Percentiles rank a stretch among this genome's conserved stretches.
phyloP scores from a whole-genome alignment of 305 asterid genomes.

The Fraxinus ornus region DNA sequence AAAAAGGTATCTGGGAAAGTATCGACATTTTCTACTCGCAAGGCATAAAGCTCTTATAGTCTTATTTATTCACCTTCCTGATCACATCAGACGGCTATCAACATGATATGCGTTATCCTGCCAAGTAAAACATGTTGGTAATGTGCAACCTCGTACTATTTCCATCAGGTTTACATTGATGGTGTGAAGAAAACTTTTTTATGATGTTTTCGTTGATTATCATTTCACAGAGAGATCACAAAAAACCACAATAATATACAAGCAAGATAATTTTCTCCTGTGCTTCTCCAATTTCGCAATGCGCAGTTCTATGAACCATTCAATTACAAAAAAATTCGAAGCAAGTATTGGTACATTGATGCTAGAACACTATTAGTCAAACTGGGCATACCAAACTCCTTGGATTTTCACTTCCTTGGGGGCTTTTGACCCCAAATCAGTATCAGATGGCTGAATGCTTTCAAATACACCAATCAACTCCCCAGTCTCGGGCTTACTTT shows the following conservation, averaged over 20 bases:
- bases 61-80: background rate
- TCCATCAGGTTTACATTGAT: slow-evolving; percentile 11
- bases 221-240: background rate
- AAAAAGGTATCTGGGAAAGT: background rate
- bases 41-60: background rate
- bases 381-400: slow-evolving; percentile 96
- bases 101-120: background rate
- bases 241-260: slow-evolving; percentile 46
- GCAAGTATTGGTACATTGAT: slow-evolving; percentile 25
- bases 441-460: slow-evolving; percentile 94
- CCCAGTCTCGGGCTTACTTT: slow-evolving; percentile 87
- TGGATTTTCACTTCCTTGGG: slow-evolving; percentile 95
- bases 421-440: slow-evolving; percentile 88
- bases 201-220: slow-evolving; percentile 12
- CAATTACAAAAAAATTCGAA: slow-evolving; percentile 46
- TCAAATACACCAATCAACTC: slow-evolving; percentile 93
- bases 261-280: slow-evolving; percentile 33
- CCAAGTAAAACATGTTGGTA: background rate
- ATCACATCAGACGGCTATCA: background rate
- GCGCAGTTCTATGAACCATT: slow-evolving; percentile 30
- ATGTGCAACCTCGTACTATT: background rate
- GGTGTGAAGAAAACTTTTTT: background rate
- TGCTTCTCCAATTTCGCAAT: slow-evolving; percentile 34
- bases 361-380: slow-evolving; percentile 40
- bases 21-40: background rate